These are phyloP conservation scores for Neurospora sp. DNA, from an alignment of 495 filamentous ascomycete genomes.

Conservation along the genomic window DNA sequence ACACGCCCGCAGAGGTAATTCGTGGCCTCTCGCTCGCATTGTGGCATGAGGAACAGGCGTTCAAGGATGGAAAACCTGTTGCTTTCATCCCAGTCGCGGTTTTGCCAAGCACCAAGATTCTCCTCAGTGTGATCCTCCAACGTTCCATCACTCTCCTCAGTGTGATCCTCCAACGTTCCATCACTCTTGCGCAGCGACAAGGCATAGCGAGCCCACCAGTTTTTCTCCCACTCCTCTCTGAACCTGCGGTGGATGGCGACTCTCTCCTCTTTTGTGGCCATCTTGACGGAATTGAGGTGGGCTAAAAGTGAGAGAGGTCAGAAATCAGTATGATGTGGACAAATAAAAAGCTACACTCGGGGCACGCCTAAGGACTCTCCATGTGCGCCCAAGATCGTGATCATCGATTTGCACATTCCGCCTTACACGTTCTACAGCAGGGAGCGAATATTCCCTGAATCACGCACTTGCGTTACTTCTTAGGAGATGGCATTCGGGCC, in stretches of 20 bases:
- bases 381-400: too few species aligned
- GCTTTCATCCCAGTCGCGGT: not conserved
- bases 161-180: not conserved
- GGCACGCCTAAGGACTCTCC: not conserved
- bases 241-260: not conserved
- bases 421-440: not conserved
- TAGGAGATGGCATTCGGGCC: not conserved
- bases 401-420: not conserved
- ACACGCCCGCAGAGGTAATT: not conserved
- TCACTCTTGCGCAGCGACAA: not conserved
- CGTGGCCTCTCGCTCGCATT: not conserved
- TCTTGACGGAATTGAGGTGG: not conserved
- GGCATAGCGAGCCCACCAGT: not conserved
- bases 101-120: not conserved
- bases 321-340: not conserved
- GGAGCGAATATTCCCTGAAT: not conserved
- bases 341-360: not conserved
- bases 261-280: not conserved
- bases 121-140: not conserved
- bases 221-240: not conserved
- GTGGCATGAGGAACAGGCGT: not conserved
- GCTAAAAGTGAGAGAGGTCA: not conserved
- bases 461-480: too few species aligned
- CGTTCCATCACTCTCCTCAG: not conserved
- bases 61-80: not conserved